Conservation (phyloP, 2,329 filamentous ascomycete genomes). For the Aspergillus uvarum region DNA sequence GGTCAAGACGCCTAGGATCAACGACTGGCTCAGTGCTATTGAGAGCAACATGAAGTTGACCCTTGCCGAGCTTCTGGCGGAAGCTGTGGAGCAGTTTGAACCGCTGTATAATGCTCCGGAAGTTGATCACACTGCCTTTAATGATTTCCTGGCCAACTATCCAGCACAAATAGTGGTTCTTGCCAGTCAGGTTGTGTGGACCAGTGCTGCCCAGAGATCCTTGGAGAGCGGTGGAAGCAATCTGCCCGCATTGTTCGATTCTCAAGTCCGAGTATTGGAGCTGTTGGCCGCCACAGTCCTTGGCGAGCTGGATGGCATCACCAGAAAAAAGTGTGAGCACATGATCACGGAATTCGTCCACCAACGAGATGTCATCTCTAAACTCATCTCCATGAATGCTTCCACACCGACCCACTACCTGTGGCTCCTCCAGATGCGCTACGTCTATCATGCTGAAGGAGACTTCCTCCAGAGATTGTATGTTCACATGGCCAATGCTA, state of each 20-base stretch:
- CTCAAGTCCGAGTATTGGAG: slow-evolving; percentile 80
- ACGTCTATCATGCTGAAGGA: slow-evolving; percentile 80
- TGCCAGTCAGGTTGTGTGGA: slow-evolving; percentile 92
- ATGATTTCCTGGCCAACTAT: slow-evolving; percentile 77
- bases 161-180: slow-evolving; percentile 95
- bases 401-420: slow-evolving; percentile 75
- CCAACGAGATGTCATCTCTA: slow-evolving; percentile 89
- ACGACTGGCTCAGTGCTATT: slow-evolving; percentile 94
- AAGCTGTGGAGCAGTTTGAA: slow-evolving; percentile 80
- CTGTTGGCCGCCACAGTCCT: slow-evolving; percentile 86
- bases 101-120: slow-evolving; percentile 70
- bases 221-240: slow-evolving; percentile 69
- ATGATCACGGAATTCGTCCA: slow-evolving; percentile 99
- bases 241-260: slow-evolving; percentile 71
- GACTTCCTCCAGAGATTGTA: slow-evolving; percentile 78
- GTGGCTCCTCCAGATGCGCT: slow-evolving; percentile 97
- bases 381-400: slow-evolving; percentile 74
- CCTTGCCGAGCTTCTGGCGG: slow-evolving; percentile 82
- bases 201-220: slow-evolving; percentile 76
- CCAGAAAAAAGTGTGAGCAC: slow-evolving; percentile 95
- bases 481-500: slow-evolving; percentile 96
- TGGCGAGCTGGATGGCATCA: slow-evolving; percentile 80
- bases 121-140: slow-evolving; percentile 70
- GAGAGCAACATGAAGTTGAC: slow-evolving; percentile 94
- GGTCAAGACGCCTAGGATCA: slow-evolving; percentile 91